Percentiles rank a stretch among this genome's conserved stretches.
Conservation (phyloP, 116 monocot genomes). For the Phalaenopsis hybrid region DNA sequence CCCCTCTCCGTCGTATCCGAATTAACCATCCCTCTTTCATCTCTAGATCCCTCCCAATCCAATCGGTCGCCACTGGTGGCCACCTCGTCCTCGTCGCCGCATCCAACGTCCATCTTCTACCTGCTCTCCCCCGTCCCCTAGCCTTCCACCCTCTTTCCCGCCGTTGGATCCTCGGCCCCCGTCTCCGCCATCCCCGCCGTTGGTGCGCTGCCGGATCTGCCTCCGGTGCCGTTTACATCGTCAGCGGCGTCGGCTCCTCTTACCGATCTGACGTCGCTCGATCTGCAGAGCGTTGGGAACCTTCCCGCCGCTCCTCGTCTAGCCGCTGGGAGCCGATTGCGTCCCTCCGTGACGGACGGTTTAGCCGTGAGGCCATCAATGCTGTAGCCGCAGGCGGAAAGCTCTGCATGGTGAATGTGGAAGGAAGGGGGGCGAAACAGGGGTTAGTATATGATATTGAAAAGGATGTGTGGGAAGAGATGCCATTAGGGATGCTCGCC, state of each 20-base stretch:
- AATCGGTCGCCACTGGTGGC: slow-evolving; percentile 37
- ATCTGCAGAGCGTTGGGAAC: slow-evolving; percentile 39
- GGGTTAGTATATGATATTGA: slow-evolving; percentile 44
- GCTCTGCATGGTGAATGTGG: slow-evolving; percentile 62
- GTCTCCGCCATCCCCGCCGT: slow-evolving; percentile 49
- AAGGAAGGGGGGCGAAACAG: slow-evolving; percentile 34
- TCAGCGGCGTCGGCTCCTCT: slow-evolving; percentile 35
- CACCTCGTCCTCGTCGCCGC: slow-evolving; percentile 47
- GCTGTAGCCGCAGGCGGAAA: slow-evolving; percentile 39
- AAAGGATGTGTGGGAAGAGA: slow-evolving; percentile 48
- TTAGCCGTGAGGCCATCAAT: slow-evolving; percentile 63
- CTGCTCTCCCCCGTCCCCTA: slow-evolving; percentile 51
- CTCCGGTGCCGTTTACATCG: slow-evolving; percentile 32
- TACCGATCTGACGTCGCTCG: slow-evolving; percentile 45
- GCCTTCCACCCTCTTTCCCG: slow-evolving; percentile 38
- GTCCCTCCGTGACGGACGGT: slow-evolving; percentile 48
- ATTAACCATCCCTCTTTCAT: slow-evolving; percentile 65
- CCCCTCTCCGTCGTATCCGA: slow-evolving; percentile 26
- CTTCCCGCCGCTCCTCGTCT: background rate
- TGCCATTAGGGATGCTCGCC: slow-evolving; percentile 55
- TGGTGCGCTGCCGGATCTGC: slow-evolving; percentile 58
- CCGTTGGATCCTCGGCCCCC: slow-evolving; percentile 47
- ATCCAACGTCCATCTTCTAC: slow-evolving; percentile 37
- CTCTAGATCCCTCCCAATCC: slow-evolving; percentile 55
- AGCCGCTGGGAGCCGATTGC: slow-evolving; percentile 38